Percentiles rank a stretch among this genome's conserved stretches.
phyloP scores from a whole-genome alignment of 2,329 filamentous ascomycete genomes.

The Botryotinia narcissicola region DNA sequence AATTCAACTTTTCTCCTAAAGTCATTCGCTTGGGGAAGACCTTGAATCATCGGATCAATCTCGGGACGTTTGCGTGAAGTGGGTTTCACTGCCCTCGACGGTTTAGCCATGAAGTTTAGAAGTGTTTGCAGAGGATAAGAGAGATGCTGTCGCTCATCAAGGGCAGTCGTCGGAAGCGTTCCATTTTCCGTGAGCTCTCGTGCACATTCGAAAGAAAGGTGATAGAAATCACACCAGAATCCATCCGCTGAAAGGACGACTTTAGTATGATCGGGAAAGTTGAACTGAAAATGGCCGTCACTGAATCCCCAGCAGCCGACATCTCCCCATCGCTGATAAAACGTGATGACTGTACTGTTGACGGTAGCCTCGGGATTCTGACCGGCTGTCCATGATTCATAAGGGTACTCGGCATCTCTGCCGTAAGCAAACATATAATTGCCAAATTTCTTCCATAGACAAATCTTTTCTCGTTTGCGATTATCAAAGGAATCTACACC shows the following conservation, averaged over 20 bases:
- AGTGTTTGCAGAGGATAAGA: slow-evolving; percentile 71
- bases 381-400: slow-evolving; percentile 46
- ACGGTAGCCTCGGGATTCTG: slow-evolving; percentile 2
- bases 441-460: slow-evolving; percentile 71
- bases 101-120: slow-evolving; percentile 59
- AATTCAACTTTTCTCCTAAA: slow-evolving; percentile 74
- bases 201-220: slow-evolving; percentile 69
- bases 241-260: slow-evolving; percentile 73
- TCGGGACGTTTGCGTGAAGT: slow-evolving; percentile 56
- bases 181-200: slow-evolving; percentile 62
- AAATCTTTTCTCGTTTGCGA: slow-evolving; percentile 63
- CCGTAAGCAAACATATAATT: slow-evolving; percentile 75
- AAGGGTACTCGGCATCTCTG: slow-evolving; percentile 60
- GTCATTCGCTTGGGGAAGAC: slow-evolving; percentile 68
- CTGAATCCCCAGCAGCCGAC: slow-evolving; percentile 80
- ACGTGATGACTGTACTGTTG: slow-evolving; percentile 62
- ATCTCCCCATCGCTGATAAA: slow-evolving; percentile 78
- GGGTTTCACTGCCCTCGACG: slow-evolving; percentile 48
- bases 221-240: slow-evolving; percentile 75
- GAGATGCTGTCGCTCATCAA: slow-evolving; percentile 68
- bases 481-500: slow-evolving; percentile 65
- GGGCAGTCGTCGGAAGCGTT: slow-evolving; percentile 66
- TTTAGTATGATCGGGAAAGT: slow-evolving; percentile 87
- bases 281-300: slow-evolving; percentile 79
- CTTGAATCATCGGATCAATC: slow-evolving; percentile 58